These are phyloP conservation scores for Cyclotella baltica DNA, from an alignment of 108 stramenopile genomes.

Conservation along the genomic window DNA sequence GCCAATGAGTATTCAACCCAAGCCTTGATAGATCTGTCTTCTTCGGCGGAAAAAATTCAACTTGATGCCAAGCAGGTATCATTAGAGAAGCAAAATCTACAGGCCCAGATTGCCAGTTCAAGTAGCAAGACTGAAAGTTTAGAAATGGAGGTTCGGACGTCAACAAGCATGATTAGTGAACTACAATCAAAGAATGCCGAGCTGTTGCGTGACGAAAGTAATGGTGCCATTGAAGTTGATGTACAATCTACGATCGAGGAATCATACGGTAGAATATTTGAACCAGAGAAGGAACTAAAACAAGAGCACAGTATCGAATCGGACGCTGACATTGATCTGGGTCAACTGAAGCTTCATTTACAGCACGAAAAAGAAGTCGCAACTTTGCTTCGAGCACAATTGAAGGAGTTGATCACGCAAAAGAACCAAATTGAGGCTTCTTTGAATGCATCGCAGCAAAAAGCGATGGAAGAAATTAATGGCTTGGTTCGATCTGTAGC, in stretches of 20 bases:
- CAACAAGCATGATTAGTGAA: neutral
- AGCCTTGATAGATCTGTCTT: neutral
- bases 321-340: neutral
- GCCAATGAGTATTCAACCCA: neutral
- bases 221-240: neutral
- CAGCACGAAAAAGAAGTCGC: conserved; percentile 15
- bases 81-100: neutral
- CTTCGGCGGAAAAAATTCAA: neutral
- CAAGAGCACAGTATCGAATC: neutral
- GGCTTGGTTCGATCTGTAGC: neutral
- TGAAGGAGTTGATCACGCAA: neutral
- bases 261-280: too few relatives aligned
- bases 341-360: neutral
- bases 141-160: neutral
- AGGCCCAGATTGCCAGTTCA: neutral
- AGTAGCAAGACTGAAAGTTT: neutral
- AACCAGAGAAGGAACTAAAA: too few relatives aligned
- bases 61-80: neutral
- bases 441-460: neutral
- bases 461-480: neutral
- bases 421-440: neutral
- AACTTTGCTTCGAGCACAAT: neutral
- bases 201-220: neutral
- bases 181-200: neutral
- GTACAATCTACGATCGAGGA: neutral